These are phyloP conservation scores for Thinopyrum elongatum DNA, from an alignment of 176 grass and related monocot genomes.

Conservation along the genomic window DNA sequence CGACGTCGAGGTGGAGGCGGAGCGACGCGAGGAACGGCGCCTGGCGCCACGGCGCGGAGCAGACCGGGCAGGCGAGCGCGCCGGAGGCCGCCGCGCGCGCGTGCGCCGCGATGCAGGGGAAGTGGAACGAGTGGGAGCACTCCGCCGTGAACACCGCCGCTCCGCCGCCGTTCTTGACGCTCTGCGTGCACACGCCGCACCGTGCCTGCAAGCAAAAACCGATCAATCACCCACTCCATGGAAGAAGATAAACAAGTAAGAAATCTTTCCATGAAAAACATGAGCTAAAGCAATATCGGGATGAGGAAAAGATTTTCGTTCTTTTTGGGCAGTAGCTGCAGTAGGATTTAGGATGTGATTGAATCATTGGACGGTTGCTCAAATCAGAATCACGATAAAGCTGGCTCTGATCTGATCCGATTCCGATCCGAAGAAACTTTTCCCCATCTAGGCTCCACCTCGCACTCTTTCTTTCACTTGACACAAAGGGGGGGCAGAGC, in stretches of 20 bases:
- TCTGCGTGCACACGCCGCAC: slow-evolving; percentile 69
- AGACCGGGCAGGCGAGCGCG: slow-evolving; percentile 71
- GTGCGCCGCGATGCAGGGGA: slow-evolving; percentile 76
- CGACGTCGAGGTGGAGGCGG: slow-evolving; percentile 23
- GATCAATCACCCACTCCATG: neutral
- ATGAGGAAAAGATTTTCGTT: slow-evolving; percentile 19
- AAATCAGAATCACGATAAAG: slow-evolving; percentile 22
- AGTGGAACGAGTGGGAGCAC: slow-evolving; percentile 91
- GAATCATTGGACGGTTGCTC: slow-evolving; percentile 28
- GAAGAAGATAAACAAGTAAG: neutral
- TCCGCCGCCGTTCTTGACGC: slow-evolving; percentile 66
- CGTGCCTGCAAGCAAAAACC: slow-evolving; percentile 43
- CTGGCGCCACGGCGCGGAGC: slow-evolving; percentile 65
- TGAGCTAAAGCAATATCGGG: neutral
- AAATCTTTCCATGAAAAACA: neutral
- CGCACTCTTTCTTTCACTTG: neutral
- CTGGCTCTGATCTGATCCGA: neutral
- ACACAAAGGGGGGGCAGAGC: slow-evolving; percentile 16
- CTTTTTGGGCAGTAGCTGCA: slow-evolving; percentile 20
- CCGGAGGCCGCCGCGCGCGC: slow-evolving; percentile 39
- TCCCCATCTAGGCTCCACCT: slow-evolving; percentile 31
- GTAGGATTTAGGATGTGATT: neutral
- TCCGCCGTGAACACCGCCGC: slow-evolving; percentile 93
- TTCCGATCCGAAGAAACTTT: slow-evolving; percentile 5
- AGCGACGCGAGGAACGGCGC: slow-evolving; percentile 60